phyloP scores from a whole-genome alignment of 257 asterid species.

The Forsythia suspensa region DNA sequence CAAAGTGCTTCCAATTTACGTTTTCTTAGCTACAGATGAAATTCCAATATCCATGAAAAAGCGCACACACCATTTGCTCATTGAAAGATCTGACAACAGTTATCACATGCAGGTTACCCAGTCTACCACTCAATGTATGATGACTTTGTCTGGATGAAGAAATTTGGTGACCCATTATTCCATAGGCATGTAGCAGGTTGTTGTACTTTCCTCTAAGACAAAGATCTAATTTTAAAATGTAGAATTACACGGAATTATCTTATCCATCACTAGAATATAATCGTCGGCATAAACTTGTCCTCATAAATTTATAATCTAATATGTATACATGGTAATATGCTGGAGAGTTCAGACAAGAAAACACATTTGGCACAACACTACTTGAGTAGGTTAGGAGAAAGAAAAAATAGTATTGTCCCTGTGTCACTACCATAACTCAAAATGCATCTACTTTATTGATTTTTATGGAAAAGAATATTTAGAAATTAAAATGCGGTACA shows the following conservation, averaged over 20 bases:
- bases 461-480: no score
- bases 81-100: constrained; percentile 11
- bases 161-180: constrained; percentile 84
- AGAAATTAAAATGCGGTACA: not conserved
- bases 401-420: not conserved
- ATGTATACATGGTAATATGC: not conserved
- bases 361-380: not conserved
- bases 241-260: not conserved
- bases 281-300: not conserved
- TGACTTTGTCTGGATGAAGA: constrained; percentile 83
- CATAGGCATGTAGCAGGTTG: constrained; percentile 81
- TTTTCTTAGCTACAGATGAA: not conserved
- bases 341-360: not conserved
- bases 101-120: constrained; percentile 61
- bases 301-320: not conserved
- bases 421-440: not conserved
- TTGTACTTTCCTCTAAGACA: constrained; percentile 6
- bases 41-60: not conserved
- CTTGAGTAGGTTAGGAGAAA: not conserved
- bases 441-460: not conserved
- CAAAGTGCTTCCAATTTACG: not conserved
- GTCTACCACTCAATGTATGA: constrained; percentile 88
- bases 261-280: not conserved
- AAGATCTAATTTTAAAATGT: not conserved
- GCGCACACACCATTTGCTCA: not conserved